These are phyloP conservation scores for Colletotrichum sp. DNA, from an alignment of 2,329 filamentous ascomycete species.

Conservation along the genomic window DNA sequence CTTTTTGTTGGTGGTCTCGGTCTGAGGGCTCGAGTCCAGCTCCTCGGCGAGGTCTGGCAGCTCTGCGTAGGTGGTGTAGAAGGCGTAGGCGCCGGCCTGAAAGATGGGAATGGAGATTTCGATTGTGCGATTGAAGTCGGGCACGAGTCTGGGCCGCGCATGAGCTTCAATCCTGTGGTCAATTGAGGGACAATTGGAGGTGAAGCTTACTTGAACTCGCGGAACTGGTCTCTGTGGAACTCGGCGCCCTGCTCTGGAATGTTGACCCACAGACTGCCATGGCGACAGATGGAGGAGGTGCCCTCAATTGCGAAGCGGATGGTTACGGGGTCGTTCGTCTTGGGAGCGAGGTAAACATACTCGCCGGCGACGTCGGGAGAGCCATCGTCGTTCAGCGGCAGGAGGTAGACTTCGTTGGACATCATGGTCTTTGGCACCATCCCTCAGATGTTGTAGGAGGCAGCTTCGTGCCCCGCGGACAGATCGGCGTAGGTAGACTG, in stretches of 20 bases:
- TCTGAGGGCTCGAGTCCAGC: conserved; percentile 48
- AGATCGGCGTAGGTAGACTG: conserved; percentile 7
- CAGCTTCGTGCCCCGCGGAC: conserved; percentile 24
- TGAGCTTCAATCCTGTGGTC: not conserved
- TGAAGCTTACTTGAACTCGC: conserved; percentile 81
- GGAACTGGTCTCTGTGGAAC: conserved; percentile 81
- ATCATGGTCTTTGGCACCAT: conserved; percentile 68
- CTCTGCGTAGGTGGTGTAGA: conserved; percentile 91
- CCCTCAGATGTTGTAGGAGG: conserved; percentile 29
- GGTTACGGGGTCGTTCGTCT: conserved; percentile 74
- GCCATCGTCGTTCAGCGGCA: conserved; percentile 91
- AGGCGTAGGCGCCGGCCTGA: conserved; percentile 86
- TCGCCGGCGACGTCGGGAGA: conserved; percentile 87
- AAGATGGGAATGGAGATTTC: conserved; percentile 89
- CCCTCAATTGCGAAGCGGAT: conserved; percentile 92
- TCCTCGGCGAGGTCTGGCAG: conserved; percentile 77
- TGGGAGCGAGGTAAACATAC: conserved; percentile 89
- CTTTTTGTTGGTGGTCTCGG: conserved; percentile 61
- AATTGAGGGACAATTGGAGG: not conserved
- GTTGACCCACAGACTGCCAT: conserved; percentile 97
- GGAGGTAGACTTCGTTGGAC: conserved; percentile 79
- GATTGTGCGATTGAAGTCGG: conserved; percentile 91
- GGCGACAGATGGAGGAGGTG: conserved; percentile 91
- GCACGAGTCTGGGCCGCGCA: conserved; percentile 67
- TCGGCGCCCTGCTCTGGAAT: conserved; percentile 78